Evolutionary conservation across 352 stramenopile genomes (phyloP), one percentile per base, ranked within the genome.

Genomic region (Pythium aphanidermatum): DNA sequence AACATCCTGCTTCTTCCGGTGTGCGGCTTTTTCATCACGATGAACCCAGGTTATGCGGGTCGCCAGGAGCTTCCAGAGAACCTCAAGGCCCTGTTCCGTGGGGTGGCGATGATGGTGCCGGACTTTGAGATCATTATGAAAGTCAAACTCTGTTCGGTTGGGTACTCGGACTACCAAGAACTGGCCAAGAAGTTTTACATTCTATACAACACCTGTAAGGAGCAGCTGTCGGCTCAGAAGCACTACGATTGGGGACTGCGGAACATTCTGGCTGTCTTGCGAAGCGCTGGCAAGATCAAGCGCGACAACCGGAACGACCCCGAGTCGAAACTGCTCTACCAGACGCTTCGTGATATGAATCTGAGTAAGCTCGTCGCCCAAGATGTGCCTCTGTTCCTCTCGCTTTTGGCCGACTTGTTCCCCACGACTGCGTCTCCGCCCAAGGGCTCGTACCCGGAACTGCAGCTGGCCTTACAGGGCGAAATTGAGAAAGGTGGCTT

Each of bases 21-120:
- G 9, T 98, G 93, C 45, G 95, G 94, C 3, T 98, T 98, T 63
- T 99, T 99, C 60, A 99, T 99, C 56, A 99, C 96, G 2, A 99
- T 99, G 96, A 99, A 99, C 63, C 96, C 96, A 4, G 96, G 96
- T 39, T 99, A 99, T 57, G 95, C 95, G 37, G 96, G 96, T 42
- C 83, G 96, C 7, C 95, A 98, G 59, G 96, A 99, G 58, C 68
- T 99, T 2, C 96, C 96, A 5, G 96, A 99, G 65, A 99, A 99
- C 58, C 73, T 99, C 8, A 99, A 99, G 64, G 94, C 93, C 9
- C 68, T 96, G 6, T 96, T 96, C 54, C 74, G 86, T 36, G 76
- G 80, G 25, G 84, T 95, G 8, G 82, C 86, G 4, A 96, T 96
- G 86, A 96, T 96, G 86, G 86, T 96, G 12, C 86, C 86, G 0